A percentile compares a stretch with the other conserved stretches of the same genome.
These are phyloP conservation scores for Pestalotiopsis sp. DNA, from an alignment of 2,329 filamentous ascomycete genomes.

Conservation along the genomic window DNA sequence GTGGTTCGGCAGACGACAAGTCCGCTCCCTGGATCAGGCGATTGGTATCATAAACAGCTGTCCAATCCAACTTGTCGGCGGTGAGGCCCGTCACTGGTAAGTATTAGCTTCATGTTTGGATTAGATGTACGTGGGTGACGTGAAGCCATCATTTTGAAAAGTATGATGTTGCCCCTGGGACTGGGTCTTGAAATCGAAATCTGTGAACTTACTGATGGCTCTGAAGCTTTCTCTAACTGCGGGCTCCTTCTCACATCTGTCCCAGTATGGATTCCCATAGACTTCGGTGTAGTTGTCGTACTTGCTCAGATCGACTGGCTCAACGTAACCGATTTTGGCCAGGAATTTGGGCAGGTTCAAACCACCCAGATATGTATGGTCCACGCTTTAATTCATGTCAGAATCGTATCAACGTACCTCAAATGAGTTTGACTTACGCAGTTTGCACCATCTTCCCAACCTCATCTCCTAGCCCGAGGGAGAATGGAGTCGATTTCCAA, in stretches of 20 bases:
- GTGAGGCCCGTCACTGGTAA: constrained; percentile 19
- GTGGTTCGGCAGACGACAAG: constrained; percentile 21
- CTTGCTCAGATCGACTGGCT: constrained; percentile 20
- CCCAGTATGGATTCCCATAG: constrained; percentile 24
- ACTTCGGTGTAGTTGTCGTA: constrained; percentile 20
- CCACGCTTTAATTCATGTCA: background rate
- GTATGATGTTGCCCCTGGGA: too few species aligned
- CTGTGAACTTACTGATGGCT: constrained; percentile 18
- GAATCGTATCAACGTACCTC: too few species aligned
- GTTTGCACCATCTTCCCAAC: constrained; percentile 24
- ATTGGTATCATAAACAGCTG: constrained; percentile 25
- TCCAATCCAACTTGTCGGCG: constrained; percentile 23
- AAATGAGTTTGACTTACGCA: background rate
- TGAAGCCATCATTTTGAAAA: too few species aligned
- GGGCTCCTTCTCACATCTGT: constrained; percentile 18
- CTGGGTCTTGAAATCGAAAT: too few species aligned
- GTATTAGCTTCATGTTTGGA: background rate
- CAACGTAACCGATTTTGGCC: constrained; percentile 23
- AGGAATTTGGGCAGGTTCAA: constrained; percentile 22
- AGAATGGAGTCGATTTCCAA: constrained; percentile 27
- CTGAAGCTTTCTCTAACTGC: constrained; percentile 21
- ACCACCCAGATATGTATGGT: constrained; percentile 18
- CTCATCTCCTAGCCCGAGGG: constrained; percentile 25
- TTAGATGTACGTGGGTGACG: too few species aligned
- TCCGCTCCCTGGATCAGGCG: constrained; percentile 23